Evolutionary conservation across 1,284 basidiomycete species (phyloP), one percentile per base, ranked within the genome.

Genomic region (Ustilago bromivora): DNA sequence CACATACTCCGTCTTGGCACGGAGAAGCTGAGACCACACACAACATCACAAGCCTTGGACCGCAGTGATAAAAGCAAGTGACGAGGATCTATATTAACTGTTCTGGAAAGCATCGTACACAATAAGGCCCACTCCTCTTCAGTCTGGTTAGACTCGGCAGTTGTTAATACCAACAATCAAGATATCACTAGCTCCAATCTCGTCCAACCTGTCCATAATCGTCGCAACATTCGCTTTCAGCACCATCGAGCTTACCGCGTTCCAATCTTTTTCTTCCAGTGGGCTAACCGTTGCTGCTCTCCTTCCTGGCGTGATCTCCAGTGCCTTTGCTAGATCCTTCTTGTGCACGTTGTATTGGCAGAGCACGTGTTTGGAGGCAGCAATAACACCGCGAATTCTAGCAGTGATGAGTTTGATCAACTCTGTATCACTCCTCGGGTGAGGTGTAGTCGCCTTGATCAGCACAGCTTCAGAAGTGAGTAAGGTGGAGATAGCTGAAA

Each of bases 241-340:
- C 7, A 99, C 94, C 96, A 99, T 98, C 51, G 89, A 89, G 84
- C 91, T 94, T 41, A 99, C 94, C 0, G 93, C 96, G 13, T 95
- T 92, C 97, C 97, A 99, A 4, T 88, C 88, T 38, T 83, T 88
- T 68, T 92, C 90, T 67, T 98, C 95, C 38, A 99, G 87, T 15
- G 93, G 92, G 76, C 92, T 93, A 73, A 99, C 90, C 5, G 96
- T 98, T 17, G 97, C 92, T 0, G 94, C 96, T 71, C 93, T 89
- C 61, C 95, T 89, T 2, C 96, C 96, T 0, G 96, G 97, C 0
- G 96, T 96, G 83, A 98, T 89, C 36, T 84, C 82, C 0, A 91
- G 89, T 0, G 94, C 95, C 4, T 88, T 87, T 11, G 88, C 78
- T 8, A 98, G 89, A 49, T 88, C 88, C 28, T 88, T 88, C 12